Percentiles rank a stretch among this genome's conserved stretches.
These are phyloP conservation scores for Panaeolus cyanescens DNA, from an alignment of 768 basidiomycete genomes.

Conservation along the genomic window DNA sequence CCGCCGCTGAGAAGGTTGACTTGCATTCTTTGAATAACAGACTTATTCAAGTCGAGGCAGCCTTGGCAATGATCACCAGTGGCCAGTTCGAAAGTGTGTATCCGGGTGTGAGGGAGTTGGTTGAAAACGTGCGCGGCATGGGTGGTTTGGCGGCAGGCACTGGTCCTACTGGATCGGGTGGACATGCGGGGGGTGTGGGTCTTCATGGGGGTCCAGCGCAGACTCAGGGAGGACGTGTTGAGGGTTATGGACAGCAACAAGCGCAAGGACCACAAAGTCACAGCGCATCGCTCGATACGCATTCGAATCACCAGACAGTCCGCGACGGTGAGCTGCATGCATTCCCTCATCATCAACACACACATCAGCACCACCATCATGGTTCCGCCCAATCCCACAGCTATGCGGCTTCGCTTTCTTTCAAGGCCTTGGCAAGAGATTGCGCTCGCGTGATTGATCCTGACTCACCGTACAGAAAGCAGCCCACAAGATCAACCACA, in stretches of 20 bases:
- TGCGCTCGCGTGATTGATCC: conserved; percentile 1
- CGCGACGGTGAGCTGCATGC: not conserved
- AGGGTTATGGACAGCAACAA: not conserved
- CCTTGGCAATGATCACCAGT: conserved; percentile 50
- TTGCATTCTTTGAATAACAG: conserved; percentile 84
- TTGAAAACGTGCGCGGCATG: conserved; percentile 2
- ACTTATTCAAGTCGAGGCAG: conserved; percentile 67
- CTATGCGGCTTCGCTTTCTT: conserved; percentile 48
- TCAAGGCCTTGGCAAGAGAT: conserved; percentile 50
- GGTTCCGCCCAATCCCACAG: conserved; percentile 34
- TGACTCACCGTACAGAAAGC: not conserved
- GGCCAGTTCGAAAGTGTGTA: conserved; percentile 42
- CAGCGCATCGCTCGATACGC: not conserved
- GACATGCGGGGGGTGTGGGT: not conserved
- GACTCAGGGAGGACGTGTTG: not conserved
- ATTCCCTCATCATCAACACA: conserved; percentile 12
- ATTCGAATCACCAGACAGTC: conserved; percentile 17
- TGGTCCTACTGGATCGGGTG: not conserved
- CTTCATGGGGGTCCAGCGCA: not conserved
- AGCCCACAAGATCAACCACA: not conserved
- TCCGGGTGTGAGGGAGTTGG: conserved; percentile 19
- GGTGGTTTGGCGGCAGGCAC: not conserved
- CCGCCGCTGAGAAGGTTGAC: conserved; percentile 89
- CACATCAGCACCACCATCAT: conserved; percentile 30
- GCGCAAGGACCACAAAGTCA: not conserved